Evolutionary conservation across 345 rosid species (phyloP).

Genomic region (Microcos paniculata): DNA sequence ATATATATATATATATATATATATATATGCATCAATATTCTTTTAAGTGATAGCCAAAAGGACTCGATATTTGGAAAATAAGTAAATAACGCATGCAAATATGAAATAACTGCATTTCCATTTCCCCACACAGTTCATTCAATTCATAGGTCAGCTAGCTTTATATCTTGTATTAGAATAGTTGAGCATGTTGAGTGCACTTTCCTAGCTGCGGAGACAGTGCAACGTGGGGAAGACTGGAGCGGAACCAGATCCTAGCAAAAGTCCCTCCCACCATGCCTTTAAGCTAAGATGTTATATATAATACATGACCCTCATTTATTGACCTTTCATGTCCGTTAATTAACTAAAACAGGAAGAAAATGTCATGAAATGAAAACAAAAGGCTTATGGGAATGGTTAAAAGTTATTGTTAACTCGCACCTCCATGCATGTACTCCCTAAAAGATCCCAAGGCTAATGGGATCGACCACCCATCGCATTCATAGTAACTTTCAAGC

Average conservation of each 20-base stretch:
- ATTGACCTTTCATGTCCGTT: conserved; percentile 5
- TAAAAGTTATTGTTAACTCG: not conserved
- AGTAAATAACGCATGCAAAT: too few relatives aligned
- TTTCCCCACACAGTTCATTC: not conserved
- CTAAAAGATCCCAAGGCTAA: too few relatives aligned
- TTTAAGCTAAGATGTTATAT: not conserved
- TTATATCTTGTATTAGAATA: conserved; percentile 7
- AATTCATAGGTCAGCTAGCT: not conserved
- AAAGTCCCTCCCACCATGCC: conserved; percentile 17
- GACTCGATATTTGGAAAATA: too few relatives aligned
- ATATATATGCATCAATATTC: too few relatives aligned
- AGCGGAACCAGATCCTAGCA: conserved; percentile 5
- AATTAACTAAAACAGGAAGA: conserved; percentile 19
- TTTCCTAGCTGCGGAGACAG: conserved; percentile 6
- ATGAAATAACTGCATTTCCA: not conserved
- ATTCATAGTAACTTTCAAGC: not conserved
- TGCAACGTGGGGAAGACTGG: conserved; percentile 16
- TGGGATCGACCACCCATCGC: too few relatives aligned
- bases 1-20: too few relatives aligned
- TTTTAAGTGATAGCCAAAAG: too few relatives aligned
- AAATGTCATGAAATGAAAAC: conserved; percentile 1
- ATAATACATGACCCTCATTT: conserved; percentile 19
- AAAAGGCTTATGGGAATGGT: not conserved
- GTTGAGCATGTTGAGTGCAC: not conserved
- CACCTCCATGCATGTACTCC: not conserved